Conservation (phyloP, 1,284 basidiomycete species). For the Mycena citricolor region DNA sequence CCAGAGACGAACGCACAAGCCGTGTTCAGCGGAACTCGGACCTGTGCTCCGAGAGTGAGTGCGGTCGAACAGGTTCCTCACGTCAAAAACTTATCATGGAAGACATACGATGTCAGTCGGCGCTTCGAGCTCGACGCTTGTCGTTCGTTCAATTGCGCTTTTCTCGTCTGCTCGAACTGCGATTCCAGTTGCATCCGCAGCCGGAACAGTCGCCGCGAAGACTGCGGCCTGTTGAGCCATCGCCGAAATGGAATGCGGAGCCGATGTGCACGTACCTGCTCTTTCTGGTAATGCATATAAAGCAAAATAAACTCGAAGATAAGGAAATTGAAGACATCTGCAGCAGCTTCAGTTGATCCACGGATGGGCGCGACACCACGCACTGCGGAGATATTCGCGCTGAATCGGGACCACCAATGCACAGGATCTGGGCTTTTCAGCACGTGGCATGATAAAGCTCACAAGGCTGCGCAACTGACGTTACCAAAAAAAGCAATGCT, state of each 20-base stretch:
- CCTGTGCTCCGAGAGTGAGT: constrained; percentile 53
- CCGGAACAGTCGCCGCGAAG: constrained; percentile 28
- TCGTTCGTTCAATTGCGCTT: constrained; percentile 74
- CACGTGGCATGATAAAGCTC: not conserved
- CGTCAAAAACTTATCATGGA: constrained; percentile 46
- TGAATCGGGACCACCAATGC: constrained; percentile 45
- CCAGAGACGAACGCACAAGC: constrained; percentile 55
- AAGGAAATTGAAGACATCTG: constrained; percentile 55
- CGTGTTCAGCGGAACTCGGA: constrained; percentile 89
- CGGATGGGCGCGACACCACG: not conserved
- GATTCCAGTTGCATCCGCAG: constrained; percentile 58
- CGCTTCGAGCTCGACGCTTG: constrained; percentile 69
- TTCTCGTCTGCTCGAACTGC: constrained; percentile 56
- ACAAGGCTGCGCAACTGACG: constrained; percentile 37
- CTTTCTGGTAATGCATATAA: constrained; percentile 41
- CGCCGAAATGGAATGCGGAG: not conserved
- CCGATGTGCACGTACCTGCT: constrained; percentile 25
- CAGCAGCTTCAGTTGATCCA: no score
- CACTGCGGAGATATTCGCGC: constrained; percentile 44
- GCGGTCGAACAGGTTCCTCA: constrained; percentile 24
- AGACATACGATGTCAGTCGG: constrained; percentile 71
- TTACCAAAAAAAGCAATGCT: constrained; percentile 46
- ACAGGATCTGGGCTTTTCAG: constrained; percentile 34
- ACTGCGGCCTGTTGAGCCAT: constrained; percentile 16
- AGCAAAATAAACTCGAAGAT: constrained; percentile 50